These are phyloP conservation scores for Phycomyces blakesleeanus DNA, from an alignment of 192 early-diverging fungal species.

Conservation along the genomic window DNA sequence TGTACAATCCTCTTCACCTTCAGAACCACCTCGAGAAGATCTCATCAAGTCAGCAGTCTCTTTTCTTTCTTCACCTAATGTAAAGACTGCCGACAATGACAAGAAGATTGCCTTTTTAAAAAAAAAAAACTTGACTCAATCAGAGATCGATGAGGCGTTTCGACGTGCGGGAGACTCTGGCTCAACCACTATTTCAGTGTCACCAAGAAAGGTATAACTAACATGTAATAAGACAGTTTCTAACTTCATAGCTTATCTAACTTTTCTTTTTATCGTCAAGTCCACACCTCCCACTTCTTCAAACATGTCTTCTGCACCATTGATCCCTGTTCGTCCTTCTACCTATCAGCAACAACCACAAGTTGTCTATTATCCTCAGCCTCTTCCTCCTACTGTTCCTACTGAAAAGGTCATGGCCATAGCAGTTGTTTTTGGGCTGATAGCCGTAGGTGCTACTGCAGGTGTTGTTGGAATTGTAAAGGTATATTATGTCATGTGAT, in stretches of 20 bases:
- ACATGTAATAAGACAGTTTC: neutral
- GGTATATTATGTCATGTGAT: constrained; percentile 11
- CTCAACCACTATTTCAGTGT: neutral
- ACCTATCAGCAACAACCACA: constrained; percentile 13
- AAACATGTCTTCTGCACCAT: neutral
- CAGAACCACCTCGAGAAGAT: constrained; percentile 46
- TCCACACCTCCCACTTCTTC: neutral
- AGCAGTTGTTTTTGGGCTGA: constrained; percentile 25
- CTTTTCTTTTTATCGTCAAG: neutral
- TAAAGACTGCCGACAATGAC: constrained; percentile 62
- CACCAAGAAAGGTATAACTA: neutral
- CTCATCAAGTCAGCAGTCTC: constrained; percentile 57
- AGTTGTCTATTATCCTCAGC: constrained; percentile 22
- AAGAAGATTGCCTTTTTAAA: constrained; percentile 78
- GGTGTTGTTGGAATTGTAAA: constrained; percentile 30
- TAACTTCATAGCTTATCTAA: neutral
- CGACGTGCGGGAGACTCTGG: constrained; percentile 21
- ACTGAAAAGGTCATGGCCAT: constrained; percentile 21
- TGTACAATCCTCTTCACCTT: neutral
- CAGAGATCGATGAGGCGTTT: constrained; percentile 68
- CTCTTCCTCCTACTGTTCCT: constrained; percentile 19
- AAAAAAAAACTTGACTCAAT: constrained; percentile 65
- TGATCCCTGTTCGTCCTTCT: constrained; percentile 19
- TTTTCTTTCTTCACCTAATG: constrained; percentile 76
- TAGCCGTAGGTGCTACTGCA: constrained; percentile 23